These are phyloP conservation scores for Verticillium isaacii DNA, from an alignment of 2,329 filamentous ascomycete genomes.

Conservation along the genomic window DNA sequence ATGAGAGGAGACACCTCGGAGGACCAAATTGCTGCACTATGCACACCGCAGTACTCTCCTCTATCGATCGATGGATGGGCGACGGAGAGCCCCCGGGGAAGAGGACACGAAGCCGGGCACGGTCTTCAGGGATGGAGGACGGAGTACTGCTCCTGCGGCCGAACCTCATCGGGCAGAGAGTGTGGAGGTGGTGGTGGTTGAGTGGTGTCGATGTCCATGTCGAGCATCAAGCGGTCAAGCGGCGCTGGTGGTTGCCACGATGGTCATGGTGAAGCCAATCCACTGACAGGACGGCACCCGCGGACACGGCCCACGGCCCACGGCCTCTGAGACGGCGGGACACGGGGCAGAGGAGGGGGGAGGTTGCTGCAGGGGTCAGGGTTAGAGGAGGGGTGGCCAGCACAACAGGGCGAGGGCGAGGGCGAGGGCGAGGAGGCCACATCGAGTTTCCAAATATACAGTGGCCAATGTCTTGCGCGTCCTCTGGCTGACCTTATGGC, in stretches of 20 bases:
- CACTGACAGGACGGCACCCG: background rate
- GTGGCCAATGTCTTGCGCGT: slow-evolving; percentile 1
- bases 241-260: background rate
- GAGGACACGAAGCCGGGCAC: background rate
- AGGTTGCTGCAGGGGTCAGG: background rate
- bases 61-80: background rate
- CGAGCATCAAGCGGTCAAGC: background rate
- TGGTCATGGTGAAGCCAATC: background rate
- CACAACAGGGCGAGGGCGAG: background rate
- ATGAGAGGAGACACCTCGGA: too few species aligned
- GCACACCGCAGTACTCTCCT: background rate
- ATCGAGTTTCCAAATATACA: background rate
- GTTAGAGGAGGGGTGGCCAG: background rate
- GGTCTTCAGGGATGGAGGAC: background rate
- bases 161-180: background rate
- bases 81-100: background rate
- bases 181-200: background rate
- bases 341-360: background rate
- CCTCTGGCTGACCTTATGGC: background rate
- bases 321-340: background rate
- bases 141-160: background rate
- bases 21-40: background rate
- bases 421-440: background rate
- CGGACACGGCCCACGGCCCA: background rate
- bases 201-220: background rate